Evolutionary conservation across 1,284 basidiomycete species (phyloP), one percentile per base, ranked within the genome.

Genomic region (Peniophora sp.): DNA sequence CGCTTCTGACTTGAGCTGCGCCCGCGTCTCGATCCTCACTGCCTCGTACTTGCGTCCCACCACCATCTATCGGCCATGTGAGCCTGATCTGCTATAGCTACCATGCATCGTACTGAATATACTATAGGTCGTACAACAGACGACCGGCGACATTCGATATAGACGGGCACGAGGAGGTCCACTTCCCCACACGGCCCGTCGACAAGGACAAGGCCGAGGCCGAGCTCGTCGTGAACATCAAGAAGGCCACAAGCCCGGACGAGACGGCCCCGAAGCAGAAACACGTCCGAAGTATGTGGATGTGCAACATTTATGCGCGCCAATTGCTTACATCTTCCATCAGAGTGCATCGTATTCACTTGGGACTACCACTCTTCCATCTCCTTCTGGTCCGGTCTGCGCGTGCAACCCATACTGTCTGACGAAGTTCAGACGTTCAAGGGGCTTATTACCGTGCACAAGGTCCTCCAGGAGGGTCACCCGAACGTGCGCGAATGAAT

Each of bases 331-430:
- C 18, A 23, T 43, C 41, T 41, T 24, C 14, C 20, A 39, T 17
- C 65, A 97, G 94, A 96, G 73, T 92, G 89, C 60, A 96, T 97
- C 64, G 91, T 97, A 32, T 97, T 94, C 68, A 97, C 94, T 14
- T 97, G 94, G 94, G 94, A 97, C 67, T 97, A 97, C 64, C 93
- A 96, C 64, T 89, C 91, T n/a, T 96, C 93, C 36, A 84, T 92
- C 60, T 94, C 93, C 6, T 95, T 97, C 63, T 97, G 95, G 95
- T 93, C 90, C 59, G 92, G 92, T 23, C 76, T 97, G 14, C 79
- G 94, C 44, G 95, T 97, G 3, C 93, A 96, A 60, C 94, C 94
- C 35, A 96, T 97, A 60, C 72, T 97, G 22, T 82, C 92, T 3
- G 94, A 97, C 66, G 94, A 97, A 71, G 83, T 97, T 0, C 93